Conservation (phyloP, 2,329 filamentous ascomycete species). For the Drechslerella dactyloides region DNA sequence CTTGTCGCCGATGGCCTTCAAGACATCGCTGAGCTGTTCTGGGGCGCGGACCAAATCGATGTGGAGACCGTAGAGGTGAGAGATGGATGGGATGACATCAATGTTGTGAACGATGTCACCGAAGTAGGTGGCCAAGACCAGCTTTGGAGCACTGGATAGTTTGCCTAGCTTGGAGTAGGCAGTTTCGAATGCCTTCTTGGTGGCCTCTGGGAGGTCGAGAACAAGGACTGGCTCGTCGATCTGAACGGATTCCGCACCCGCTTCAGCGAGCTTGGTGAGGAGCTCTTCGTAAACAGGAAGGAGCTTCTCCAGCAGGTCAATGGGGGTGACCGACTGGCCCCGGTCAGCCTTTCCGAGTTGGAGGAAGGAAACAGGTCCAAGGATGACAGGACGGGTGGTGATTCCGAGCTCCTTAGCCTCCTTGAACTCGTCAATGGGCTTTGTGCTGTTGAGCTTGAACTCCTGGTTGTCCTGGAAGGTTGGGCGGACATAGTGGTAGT, state of each 20-base stretch:
- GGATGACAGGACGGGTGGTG: conserved; percentile 86
- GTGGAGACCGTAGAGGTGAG: conserved; percentile 82
- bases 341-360: conserved; percentile 97
- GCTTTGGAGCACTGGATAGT: conserved; percentile 76
- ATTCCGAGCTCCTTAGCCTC: conserved; percentile 99
- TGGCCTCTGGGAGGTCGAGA: conserved; percentile 86
- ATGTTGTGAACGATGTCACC: conserved; percentile 99
- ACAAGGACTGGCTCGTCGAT: conserved; percentile 98
- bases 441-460: conserved; percentile 86
- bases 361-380: conserved; percentile 97
- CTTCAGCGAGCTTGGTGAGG: conserved; percentile 88
- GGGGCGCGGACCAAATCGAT: conserved; percentile 97
- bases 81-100: conserved; percentile 77
- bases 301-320: conserved; percentile 90
- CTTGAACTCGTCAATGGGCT: conserved; percentile 91
- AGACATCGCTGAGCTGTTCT: conserved; percentile 89
- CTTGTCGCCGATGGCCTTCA: conserved; percentile 81
- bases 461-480: conserved; percentile 95
- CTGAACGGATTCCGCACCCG: conserved; percentile 94
- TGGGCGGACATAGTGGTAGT: conserved; percentile 99
- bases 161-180: conserved; percentile 82
- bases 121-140: conserved; percentile 96
- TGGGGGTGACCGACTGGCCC: conserved; percentile 88
- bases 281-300: conserved; percentile 94
- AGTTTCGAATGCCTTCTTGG: conserved; percentile 97